Evolutionary conservation across 805 yeast species (phyloP).

Genomic region (Nakazawaea pomicola): DNA sequence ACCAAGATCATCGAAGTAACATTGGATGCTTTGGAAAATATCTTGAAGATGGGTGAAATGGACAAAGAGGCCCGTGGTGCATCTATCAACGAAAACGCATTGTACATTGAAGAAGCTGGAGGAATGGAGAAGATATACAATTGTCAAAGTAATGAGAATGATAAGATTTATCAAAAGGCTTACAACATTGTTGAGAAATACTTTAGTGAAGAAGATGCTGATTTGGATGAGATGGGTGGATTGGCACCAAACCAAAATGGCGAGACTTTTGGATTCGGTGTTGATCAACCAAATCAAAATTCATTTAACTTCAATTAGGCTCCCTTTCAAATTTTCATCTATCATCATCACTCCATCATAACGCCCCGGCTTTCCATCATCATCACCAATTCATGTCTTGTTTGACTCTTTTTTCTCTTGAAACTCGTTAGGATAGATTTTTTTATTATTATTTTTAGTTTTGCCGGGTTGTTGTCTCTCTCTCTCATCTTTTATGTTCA

Average conservation of each 20-base stretch:
- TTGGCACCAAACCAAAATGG: slow-evolving; percentile 76
- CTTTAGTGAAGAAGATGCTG: slow-evolving; percentile 81
- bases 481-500: slow-evolving; percentile 4
- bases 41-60: slow-evolving; percentile 88
- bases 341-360: background rate
- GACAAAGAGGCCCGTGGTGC: slow-evolving; percentile 76
- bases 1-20: slow-evolving; percentile 91
- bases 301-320: slow-evolving; percentile 42
- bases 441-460: background rate
- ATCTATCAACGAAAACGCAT: slow-evolving; percentile 77
- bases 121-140: slow-evolving; percentile 95
- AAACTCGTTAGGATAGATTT: background rate
- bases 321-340: too few relatives aligned
- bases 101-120: slow-evolving; percentile 95
- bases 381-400: too few relatives aligned
- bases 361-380: too few relatives aligned
- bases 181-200: slow-evolving; percentile 85
- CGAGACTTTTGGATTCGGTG: slow-evolving; percentile 85
- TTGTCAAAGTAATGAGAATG: slow-evolving; percentile 88
- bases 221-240: slow-evolving; percentile 61
- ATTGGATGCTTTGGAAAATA: slow-evolving; percentile 90
- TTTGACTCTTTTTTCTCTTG: too few relatives aligned
- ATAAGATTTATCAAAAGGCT: slow-evolving; percentile 88
- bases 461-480: background rate
- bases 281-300: slow-evolving; percentile 52